Base-by-base conservation (phyloP, 2,329 filamentous ascomycete species). In the Scedosporium apiospermum region DNA sequence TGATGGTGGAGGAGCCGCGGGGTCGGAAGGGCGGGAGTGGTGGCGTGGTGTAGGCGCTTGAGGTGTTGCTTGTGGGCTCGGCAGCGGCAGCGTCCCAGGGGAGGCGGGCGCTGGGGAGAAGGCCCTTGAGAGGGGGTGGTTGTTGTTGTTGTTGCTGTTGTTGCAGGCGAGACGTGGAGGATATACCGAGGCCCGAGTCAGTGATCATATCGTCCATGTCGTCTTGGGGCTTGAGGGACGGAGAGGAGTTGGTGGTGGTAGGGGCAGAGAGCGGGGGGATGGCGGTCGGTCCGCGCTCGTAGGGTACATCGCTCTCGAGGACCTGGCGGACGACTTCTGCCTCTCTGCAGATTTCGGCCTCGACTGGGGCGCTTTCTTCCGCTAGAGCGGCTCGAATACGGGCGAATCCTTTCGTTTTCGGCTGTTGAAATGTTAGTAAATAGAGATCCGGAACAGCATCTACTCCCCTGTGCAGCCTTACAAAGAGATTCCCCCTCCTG, bases 241-340 rank as follows among this genome's bases (percentile, higher is more conserved):
- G 90, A 6, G 89, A 92, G 0, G 88, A 89, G 42, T 88, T 81
- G 1, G 85, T 81, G 2, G 86, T 88, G 23, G 77, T 78, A 0
- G 76, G 67, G 68, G 82, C 78, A 14, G 82, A 78, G 61, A 80
- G 74, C 58, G 80, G 71, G 10, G 75, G 73, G 67, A 69, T 63
- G 62, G 75, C 67, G 57, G 72, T 65, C 62, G 77, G 69, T 68
- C 72, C 72, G 63, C 73, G 77, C 63, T 84, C 82, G 14, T 86
- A 76, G 58, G 86, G 85, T 65, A 88, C 82, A 69, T 97, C 93
- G 68, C 88, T 93, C 73, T 98, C 95, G 51, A 92, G 89, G 30
- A 98, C 93, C 74, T 97, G 95, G 60, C 91, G 90, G 65, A 99
- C 91, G 4, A 98, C 95, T 74, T 98, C 93, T 44, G 93, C 92